A percentile compares a stretch with the other conserved stretches of the same genome.
Conservation (phyloP, 768 basidiomycete genomes). For the Amanita inopinata region DNA sequence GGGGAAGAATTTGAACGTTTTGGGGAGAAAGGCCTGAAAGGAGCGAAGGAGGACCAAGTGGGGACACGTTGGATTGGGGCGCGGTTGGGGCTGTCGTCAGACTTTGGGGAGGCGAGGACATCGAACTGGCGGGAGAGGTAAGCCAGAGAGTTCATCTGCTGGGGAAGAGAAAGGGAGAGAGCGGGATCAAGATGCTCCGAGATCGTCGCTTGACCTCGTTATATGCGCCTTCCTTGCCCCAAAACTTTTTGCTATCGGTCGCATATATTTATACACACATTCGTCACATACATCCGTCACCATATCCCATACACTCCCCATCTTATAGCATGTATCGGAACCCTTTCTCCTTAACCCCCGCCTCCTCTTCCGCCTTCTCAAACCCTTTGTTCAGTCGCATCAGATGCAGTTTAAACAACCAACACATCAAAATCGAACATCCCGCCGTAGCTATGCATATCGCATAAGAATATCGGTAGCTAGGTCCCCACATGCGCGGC, state of each 20-base stretch:
- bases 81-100: conserved; percentile 26
- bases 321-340: conserved; percentile 42
- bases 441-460: conserved; percentile 62
- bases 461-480: conserved; percentile 56
- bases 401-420: conserved; percentile 36
- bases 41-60: conserved; percentile 49
- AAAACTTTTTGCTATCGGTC: no score
- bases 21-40: conserved; percentile 32
- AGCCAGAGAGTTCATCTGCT: conserved; percentile 68
- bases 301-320: no score
- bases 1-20: conserved; percentile 61
- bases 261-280: no score
- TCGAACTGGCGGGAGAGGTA: conserved; percentile 81
- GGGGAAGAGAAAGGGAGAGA: no score
- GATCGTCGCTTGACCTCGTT: conserved; percentile 4
- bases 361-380: conserved; percentile 26
- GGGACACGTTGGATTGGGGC: conserved; percentile 42
- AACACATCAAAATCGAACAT: conserved; percentile 41
- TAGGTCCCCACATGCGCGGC: conserved; percentile 58
- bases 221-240: conserved; percentile 2
- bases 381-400: conserved; percentile 26
- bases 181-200: neutral
- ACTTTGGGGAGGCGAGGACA: conserved; percentile 48
- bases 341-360: conserved; percentile 31
- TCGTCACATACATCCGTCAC: no score